A percentile compares a stretch with the other conserved stretches of the same genome.
phyloP scores from a whole-genome alignment of 2,329 filamentous ascomycete species.

The Alternaria alternata region DNA sequence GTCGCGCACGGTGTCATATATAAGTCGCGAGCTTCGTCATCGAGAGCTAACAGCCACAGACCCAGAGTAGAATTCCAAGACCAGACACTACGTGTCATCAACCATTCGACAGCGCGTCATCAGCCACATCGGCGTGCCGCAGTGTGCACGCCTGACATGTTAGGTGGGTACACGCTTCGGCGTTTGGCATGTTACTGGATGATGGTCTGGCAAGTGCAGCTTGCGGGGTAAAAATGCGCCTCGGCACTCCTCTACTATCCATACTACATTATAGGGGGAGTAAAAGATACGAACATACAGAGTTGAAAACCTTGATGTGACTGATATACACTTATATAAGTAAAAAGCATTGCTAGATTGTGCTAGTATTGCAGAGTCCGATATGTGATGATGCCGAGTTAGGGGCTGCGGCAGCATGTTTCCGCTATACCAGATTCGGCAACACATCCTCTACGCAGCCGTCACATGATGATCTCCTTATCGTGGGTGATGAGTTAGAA shows the following conservation, averaged over 20 bases:
- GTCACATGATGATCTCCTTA: background rate
- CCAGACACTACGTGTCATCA: background rate
- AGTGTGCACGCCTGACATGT: background rate
- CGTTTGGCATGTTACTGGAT: background rate
- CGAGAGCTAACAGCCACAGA: background rate
- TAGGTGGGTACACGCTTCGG: background rate
- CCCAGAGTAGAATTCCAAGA: background rate
- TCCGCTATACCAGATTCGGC: background rate
- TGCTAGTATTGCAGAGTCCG: background rate
- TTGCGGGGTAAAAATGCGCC: background rate
- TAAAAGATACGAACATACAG: accelerated
- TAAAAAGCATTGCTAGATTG: accelerated
- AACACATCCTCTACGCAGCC: background rate
- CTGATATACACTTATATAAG: background rate
- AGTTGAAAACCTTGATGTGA: background rate
- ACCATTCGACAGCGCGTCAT: background rate
- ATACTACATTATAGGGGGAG: background rate
- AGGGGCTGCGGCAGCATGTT: background rate
- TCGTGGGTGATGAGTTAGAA: background rate
- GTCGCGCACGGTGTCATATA: background rate
- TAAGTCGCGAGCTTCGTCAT: background rate
- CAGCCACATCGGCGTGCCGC: background rate
- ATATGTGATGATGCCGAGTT: background rate
- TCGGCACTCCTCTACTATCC: background rate
- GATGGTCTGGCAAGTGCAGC: background rate